Percentiles rank a stretch among this genome's conserved stretches.
These are phyloP conservation scores for Cercospora zeina DNA, from an alignment of 2,329 filamentous ascomycete species.

Conservation along the genomic window DNA sequence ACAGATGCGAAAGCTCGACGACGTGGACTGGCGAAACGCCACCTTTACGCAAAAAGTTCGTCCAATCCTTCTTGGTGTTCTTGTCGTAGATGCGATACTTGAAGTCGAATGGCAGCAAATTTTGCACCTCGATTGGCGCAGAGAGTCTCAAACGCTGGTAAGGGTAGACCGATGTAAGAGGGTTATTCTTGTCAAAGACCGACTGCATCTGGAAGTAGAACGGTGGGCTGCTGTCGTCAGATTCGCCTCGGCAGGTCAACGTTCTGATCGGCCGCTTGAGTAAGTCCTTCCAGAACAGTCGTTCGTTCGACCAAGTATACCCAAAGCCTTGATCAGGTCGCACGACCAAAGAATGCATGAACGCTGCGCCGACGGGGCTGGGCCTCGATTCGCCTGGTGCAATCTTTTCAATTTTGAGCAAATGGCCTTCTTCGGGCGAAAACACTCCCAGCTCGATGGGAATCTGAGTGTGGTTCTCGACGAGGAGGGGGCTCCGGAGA, in stretches of 20 bases:
- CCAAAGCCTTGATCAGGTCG: constrained; percentile 95
- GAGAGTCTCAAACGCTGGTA: constrained; percentile 93
- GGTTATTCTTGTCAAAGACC: constrained; percentile 78
- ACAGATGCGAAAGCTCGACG: constrained; percentile 88
- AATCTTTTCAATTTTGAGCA: constrained; percentile 98
- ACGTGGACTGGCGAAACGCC: constrained; percentile 97
- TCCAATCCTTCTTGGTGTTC: constrained; percentile 98
- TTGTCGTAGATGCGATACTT: constrained; percentile 99
- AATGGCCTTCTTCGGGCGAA: constrained; percentile 79
- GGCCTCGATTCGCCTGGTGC: constrained; percentile 86
- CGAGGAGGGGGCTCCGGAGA: constrained; percentile 81
- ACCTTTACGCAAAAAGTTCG: constrained; percentile 93
- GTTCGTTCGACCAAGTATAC: constrained; percentile 89
- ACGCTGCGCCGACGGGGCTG: constrained; percentile 88
- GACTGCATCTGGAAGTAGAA: constrained; percentile 98
- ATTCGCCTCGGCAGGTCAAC: constrained; percentile 83
- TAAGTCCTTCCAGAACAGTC: constrained; percentile 89
- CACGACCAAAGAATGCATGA: constrained; percentile 81
- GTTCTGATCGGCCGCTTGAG: constrained; percentile 81
- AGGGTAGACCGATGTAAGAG: constrained; percentile 80
- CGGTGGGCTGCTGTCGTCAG: constrained; percentile 70
- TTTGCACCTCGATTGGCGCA: constrained; percentile 90
- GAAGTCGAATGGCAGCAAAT: constrained; percentile 94
- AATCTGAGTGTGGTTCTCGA: constrained; percentile 97
- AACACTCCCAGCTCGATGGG: constrained; percentile 91